These are phyloP conservation scores for Ilyonectria mors-panacis DNA, from an alignment of 2,329 filamentous ascomycete genomes.

Conservation along the genomic window DNA sequence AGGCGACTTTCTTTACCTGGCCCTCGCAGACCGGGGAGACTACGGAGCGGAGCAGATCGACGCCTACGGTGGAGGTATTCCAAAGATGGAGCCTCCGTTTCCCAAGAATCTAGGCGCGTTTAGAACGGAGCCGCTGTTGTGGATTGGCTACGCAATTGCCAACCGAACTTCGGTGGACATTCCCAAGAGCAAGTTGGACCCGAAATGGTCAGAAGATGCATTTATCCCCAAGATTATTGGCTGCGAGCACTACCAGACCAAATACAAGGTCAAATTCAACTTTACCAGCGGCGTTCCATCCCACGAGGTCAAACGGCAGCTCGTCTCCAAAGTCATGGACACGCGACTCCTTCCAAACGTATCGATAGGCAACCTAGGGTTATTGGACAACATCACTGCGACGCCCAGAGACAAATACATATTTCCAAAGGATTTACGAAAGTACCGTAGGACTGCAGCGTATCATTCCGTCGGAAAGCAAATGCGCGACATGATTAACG, in stretches of 20 bases:
- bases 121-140: slow-evolving; percentile 43
- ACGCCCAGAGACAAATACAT: slow-evolving; percentile 16
- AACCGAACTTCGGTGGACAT: neutral
- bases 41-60: slow-evolving; percentile 40
- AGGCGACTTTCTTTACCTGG: slow-evolving; percentile 39
- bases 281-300: slow-evolving; percentile 13
- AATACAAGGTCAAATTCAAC: slow-evolving; percentile 23
- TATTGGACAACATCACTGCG: slow-evolving; percentile 10
- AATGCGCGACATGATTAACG: slow-evolving; percentile 21
- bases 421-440: slow-evolving; percentile 4
- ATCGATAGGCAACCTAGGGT: neutral
- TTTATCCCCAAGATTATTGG: slow-evolving; percentile 22
- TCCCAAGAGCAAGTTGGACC: slow-evolving; percentile 30
- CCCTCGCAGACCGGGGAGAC: slow-evolving; percentile 33
- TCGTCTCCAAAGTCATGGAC: slow-evolving; percentile 15
- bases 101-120: slow-evolving; percentile 42
- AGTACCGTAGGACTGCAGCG: slow-evolving; percentile 13
- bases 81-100: slow-evolving; percentile 34
- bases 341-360: slow-evolving; percentile 6
- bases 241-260: slow-evolving; percentile 20
- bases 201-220: neutral
- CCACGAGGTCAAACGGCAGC: slow-evolving; percentile 10
- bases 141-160: slow-evolving; percentile 40
- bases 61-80: slow-evolving; percentile 26
- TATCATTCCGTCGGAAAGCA: slow-evolving; percentile 23